Conservation (phyloP, 2,329 filamentous ascomycete species). For the Phaeosphaeria sp. region DNA sequence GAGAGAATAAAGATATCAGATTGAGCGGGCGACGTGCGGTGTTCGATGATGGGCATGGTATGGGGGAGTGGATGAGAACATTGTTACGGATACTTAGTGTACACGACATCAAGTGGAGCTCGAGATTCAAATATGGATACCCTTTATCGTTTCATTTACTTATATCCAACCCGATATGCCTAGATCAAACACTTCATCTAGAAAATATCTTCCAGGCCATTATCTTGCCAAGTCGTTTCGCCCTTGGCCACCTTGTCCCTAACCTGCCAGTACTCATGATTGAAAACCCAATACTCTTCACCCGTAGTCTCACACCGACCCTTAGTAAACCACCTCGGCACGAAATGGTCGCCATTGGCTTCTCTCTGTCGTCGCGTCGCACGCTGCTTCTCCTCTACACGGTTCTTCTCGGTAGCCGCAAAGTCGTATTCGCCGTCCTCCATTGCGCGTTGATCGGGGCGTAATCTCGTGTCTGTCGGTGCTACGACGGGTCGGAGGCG, state of each 20-base stretch:
- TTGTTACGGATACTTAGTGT: too few relatives aligned
- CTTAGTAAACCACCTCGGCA: conserved; percentile 84
- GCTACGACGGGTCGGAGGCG: conserved; percentile 77
- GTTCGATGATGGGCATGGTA: too few relatives aligned
- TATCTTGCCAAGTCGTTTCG: conserved; percentile 65
- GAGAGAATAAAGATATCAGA: too few relatives aligned
- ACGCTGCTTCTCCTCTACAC: conserved; percentile 90
- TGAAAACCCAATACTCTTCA: conserved; percentile 89
- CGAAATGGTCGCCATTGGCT: conserved; percentile 78
- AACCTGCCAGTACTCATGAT: conserved; percentile 84
- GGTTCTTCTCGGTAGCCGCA: conserved; percentile 90
- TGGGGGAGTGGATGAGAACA: too few relatives aligned
- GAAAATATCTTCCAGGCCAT: conserved; percentile 77
- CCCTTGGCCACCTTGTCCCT: conserved; percentile 71
- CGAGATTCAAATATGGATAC: too few relatives aligned
- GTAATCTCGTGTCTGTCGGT: conserved; percentile 90
- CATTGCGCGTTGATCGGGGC: conserved; percentile 97
- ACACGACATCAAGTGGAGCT: too few relatives aligned
- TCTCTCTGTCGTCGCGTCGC: conserved; percentile 76
- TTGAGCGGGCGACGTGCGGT: too few relatives aligned
- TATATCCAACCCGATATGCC: background rate
- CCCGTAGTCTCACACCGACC: conserved; percentile 78
- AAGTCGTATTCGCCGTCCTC: conserved; percentile 97
- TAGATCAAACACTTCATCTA: conserved; percentile 30
- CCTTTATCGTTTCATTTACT: too few relatives aligned